Evolutionary conservation across 306 rosid genomes (phyloP).

Genomic region (Lathyrus aphaca): DNA sequence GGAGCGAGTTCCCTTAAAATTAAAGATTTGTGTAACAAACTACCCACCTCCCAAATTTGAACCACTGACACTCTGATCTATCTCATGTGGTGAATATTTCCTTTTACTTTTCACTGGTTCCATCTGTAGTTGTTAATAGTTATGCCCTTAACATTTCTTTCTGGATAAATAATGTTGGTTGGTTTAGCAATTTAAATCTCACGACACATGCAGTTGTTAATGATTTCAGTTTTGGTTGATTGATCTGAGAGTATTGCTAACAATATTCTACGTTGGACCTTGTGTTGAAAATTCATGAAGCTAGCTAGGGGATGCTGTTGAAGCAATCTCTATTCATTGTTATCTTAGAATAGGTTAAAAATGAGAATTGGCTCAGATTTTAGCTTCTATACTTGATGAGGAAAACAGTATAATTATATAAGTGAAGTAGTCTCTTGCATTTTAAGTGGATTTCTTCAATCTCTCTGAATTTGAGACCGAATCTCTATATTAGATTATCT

Average conservation of each 20-base stretch:
- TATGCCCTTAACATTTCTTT: neutral
- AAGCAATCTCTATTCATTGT: neutral
- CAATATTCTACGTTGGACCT: neutral
- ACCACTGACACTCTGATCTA: neutral
- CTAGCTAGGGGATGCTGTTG: neutral
- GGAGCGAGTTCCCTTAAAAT: neutral
- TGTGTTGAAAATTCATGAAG: neutral
- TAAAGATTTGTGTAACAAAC: neutral
- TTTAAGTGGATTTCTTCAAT: too few species aligned
- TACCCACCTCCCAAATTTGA: neutral
- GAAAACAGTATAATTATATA: too few species aligned
- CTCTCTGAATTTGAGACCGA: too few species aligned
- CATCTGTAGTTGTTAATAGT: neutral
- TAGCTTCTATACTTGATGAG: too few species aligned
- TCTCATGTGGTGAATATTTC: neutral
- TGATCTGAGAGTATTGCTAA: neutral
- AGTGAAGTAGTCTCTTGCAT: too few species aligned
- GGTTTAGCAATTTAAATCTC: neutral
- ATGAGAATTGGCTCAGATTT: too few species aligned
- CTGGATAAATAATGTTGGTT: neutral
- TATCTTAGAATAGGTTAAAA: too few species aligned
- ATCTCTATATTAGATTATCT: too few species aligned
- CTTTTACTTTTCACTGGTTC: neutral
- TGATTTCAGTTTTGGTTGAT: neutral
- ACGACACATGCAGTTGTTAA: neutral